Percentiles rank a stretch among this genome's conserved stretches.
Conservation (phyloP, 139 green algal genomes). For the Micromonas commoda region DNA sequence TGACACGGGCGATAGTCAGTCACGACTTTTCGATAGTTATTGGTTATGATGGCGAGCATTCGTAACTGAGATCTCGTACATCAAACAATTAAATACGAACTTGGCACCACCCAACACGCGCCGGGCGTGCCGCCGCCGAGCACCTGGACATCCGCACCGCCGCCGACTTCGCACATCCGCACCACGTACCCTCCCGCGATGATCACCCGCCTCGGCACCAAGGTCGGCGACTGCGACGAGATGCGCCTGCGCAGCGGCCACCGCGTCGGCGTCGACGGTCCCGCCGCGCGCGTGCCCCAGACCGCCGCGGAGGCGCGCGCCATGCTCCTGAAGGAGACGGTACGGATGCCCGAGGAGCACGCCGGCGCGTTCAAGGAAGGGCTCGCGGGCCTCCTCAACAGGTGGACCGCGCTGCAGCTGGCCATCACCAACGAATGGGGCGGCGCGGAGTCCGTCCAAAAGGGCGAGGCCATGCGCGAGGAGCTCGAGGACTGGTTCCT, state of each 20-base stretch:
- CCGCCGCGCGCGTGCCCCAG: too few species aligned
- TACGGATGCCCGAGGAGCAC: not conserved
- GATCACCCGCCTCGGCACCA: not conserved
- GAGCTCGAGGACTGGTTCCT: slow-evolving; percentile 23
- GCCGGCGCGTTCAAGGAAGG: not conserved
- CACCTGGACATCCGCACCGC: too few species aligned
- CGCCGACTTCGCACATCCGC: too few species aligned
- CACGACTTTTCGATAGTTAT: too few species aligned
- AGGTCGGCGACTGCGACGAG: not conserved
- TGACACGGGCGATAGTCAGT: too few species aligned
- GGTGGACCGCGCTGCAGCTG: slow-evolving; percentile 30
- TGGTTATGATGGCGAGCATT: too few species aligned
- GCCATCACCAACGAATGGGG: slow-evolving; percentile 35
- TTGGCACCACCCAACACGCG: too few species aligned
- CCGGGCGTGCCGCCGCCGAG: too few species aligned
- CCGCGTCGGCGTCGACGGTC: not conserved
- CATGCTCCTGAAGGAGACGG: not conserved
- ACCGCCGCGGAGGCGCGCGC: slow-evolving; percentile 8
- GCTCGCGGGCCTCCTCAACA: slow-evolving; percentile 1
- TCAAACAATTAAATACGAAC: too few species aligned
- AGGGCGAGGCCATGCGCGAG: not conserved
- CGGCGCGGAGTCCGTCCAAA: slow-evolving; percentile 5
- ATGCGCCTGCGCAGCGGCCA: slow-evolving; percentile 11
- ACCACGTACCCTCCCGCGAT: not conserved
- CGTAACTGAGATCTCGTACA: too few species aligned